These are phyloP conservation scores for Trypanosoma lewisi DNA, from an alignment of 208 protist genomes.

Conservation along the genomic window DNA sequence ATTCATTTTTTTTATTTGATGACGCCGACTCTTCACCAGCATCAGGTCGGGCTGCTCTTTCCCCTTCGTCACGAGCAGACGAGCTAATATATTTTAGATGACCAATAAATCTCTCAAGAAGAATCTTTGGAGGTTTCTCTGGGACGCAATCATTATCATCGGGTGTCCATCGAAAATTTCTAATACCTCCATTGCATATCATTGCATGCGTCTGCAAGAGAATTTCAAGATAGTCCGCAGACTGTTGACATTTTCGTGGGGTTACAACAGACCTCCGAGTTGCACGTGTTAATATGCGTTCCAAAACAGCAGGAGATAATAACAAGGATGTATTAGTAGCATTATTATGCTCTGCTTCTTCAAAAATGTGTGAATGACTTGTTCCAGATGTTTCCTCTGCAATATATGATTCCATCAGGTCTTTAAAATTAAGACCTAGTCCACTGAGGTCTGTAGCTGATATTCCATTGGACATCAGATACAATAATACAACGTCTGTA, in stretches of 20 bases:
- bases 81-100: conserved; percentile 36
- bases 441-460: conserved; percentile 41
- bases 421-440: conserved; percentile 42
- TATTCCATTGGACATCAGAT: conserved; percentile 59
- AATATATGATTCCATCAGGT: conserved; percentile 61
- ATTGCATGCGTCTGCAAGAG: conserved; percentile 66
- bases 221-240: conserved; percentile 58
- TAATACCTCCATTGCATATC: conserved; percentile 51
- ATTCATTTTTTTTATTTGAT: not conserved
- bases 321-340: conserved; percentile 25
- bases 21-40: not conserved
- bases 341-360: too few relatives aligned
- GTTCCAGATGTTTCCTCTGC: conserved; percentile 12
- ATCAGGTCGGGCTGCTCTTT: not conserved
- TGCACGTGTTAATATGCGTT: conserved; percentile 43
- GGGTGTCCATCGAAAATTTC: conserved; percentile 42
- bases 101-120: conserved; percentile 41
- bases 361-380: conserved; percentile 20
- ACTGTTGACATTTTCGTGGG: conserved; percentile 26
- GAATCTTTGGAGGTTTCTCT: conserved; percentile 53
- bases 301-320: conserved; percentile 33
- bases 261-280: conserved; percentile 16
- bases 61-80: not conserved
- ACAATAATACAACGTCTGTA: conserved; percentile 64
- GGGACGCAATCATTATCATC: conserved; percentile 33